phyloP scores from a whole-genome alignment of 2,329 filamentous ascomycete species.

The Phialophora macrospora region DNA sequence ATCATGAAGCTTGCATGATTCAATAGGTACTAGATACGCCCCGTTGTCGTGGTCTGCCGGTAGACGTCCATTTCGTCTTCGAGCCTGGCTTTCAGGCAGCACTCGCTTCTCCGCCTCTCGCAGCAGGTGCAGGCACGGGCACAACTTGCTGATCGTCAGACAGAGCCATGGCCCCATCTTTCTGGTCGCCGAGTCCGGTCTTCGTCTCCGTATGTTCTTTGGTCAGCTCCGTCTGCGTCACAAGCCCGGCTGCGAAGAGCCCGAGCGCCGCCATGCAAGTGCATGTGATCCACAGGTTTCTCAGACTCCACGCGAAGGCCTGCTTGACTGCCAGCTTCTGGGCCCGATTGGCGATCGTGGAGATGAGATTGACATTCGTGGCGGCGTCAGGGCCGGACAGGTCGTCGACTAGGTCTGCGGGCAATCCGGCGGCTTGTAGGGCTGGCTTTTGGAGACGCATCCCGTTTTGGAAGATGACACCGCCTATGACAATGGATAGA shows the following conservation, averaged over 20 bases:
- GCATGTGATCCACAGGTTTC: constrained; percentile 58
- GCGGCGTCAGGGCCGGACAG: constrained; percentile 37
- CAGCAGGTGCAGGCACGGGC: neutral
- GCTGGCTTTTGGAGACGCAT: constrained; percentile 35
- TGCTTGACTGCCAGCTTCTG: constrained; percentile 48
- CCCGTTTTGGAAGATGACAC: constrained; percentile 52
- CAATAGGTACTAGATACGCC: too few relatives aligned
- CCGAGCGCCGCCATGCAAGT: constrained; percentile 46
- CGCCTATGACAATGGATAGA: constrained; percentile 64
- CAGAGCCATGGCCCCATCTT: neutral
- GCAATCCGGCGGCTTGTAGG: constrained; percentile 38
- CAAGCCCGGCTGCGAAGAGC: constrained; percentile 48
- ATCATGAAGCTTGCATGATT: too few relatives aligned
- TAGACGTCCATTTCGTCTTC: neutral
- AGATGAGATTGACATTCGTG: constrained; percentile 39
- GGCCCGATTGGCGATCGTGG: constrained; percentile 33
- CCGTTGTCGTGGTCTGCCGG: too few relatives aligned
- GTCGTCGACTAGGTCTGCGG: constrained; percentile 21
- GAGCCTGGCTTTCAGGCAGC: neutral
- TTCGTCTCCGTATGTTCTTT: constrained; percentile 50
- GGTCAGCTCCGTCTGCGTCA: constrained; percentile 46
- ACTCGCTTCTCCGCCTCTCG: neutral
- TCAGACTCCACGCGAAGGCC: constrained; percentile 50
- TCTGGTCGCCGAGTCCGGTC: constrained; percentile 48
- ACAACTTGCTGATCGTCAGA: neutral